Conservation (phyloP, 1,139 yeast species). For the Yamadazyma mexicana region DNA sequence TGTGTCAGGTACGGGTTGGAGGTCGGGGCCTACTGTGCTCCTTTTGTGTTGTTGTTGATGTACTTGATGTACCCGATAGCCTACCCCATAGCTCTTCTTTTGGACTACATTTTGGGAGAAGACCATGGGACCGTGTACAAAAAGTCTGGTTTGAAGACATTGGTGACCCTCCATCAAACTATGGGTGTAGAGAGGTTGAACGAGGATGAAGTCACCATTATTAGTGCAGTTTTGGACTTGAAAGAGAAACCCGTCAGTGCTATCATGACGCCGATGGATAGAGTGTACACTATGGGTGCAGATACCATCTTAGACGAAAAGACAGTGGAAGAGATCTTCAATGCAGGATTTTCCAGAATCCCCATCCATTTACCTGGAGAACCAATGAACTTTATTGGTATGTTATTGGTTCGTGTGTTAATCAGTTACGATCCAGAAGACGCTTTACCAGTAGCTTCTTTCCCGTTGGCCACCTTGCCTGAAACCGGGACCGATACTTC, state of each 20-base stretch:
- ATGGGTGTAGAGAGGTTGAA: slow-evolving; percentile 95
- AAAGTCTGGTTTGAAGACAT: slow-evolving; percentile 87
- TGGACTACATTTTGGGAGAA: slow-evolving; percentile 86
- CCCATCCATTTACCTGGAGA: slow-evolving; percentile 94
- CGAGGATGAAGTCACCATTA: slow-evolving; percentile 94
- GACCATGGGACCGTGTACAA: slow-evolving; percentile 96
- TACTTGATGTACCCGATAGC: slow-evolving; percentile 90
- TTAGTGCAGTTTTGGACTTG: slow-evolving; percentile 88
- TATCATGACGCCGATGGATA: slow-evolving; percentile 93
- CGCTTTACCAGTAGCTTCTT: slow-evolving; percentile 85
- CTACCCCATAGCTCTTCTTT: slow-evolving; percentile 79
- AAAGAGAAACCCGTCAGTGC: slow-evolving; percentile 85
- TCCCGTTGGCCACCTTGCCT: slow-evolving; percentile 94
- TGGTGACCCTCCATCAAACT: slow-evolving; percentile 88
- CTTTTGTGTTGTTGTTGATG: slow-evolving; percentile 84
- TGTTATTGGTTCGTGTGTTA: slow-evolving; percentile 88
- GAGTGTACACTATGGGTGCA: slow-evolving; percentile 87
- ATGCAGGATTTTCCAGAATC: slow-evolving; percentile 92
- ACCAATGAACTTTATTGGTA: slow-evolving; percentile 89
- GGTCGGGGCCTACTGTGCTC: slow-evolving; percentile 88
- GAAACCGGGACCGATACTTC: slow-evolving; percentile 92
- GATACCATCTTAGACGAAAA: slow-evolving; percentile 80
- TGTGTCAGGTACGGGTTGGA: slow-evolving; percentile 92
- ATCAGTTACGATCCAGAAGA: slow-evolving; percentile 98
- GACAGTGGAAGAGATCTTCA: slow-evolving; percentile 85